phyloP scores from a whole-genome alignment of 2,329 filamentous ascomycete genomes.

The Mycosphaerella sp. region DNA sequence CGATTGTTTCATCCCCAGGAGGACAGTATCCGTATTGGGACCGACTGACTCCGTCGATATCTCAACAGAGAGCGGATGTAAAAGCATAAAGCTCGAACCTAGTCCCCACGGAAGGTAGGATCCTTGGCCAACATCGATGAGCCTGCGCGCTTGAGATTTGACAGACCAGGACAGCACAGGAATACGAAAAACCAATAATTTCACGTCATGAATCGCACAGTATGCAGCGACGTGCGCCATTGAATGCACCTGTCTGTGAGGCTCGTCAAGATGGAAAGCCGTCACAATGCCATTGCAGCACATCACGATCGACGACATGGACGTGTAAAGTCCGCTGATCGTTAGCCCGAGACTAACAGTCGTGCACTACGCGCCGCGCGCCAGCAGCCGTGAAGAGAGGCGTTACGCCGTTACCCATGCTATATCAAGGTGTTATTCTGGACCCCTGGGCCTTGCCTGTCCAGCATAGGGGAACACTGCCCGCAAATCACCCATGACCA shows the following conservation, averaged over 20 bases:
- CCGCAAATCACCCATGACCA: not conserved
- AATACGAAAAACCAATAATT: conserved; percentile 2
- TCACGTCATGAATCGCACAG: not conserved
- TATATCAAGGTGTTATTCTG: not conserved
- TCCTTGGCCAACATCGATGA: conserved; percentile 4
- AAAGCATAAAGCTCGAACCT: not conserved
- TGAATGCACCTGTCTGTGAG: no score
- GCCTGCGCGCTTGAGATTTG: conserved; percentile 9
- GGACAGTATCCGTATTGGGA: no score
- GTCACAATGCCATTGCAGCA: not conserved
- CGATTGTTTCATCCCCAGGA: not conserved
- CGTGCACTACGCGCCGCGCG: not conserved
- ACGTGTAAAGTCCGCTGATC: no score
- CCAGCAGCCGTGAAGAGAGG: not conserved
- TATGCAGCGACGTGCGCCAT: no score
- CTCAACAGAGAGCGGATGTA: not conserved
- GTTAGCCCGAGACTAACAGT: not conserved
- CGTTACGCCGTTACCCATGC: not conserved
- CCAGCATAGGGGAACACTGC: not conserved
- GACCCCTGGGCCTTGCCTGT: not conserved
- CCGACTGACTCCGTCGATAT: no score
- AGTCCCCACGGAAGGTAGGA: not conserved
- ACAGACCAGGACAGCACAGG: conserved; percentile 6
- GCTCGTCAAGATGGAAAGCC: no score
- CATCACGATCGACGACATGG: not conserved